These are phyloP conservation scores for Sclerotinia subarctica DNA, from an alignment of 2,329 filamentous ascomycete species.

Conservation along the genomic window DNA sequence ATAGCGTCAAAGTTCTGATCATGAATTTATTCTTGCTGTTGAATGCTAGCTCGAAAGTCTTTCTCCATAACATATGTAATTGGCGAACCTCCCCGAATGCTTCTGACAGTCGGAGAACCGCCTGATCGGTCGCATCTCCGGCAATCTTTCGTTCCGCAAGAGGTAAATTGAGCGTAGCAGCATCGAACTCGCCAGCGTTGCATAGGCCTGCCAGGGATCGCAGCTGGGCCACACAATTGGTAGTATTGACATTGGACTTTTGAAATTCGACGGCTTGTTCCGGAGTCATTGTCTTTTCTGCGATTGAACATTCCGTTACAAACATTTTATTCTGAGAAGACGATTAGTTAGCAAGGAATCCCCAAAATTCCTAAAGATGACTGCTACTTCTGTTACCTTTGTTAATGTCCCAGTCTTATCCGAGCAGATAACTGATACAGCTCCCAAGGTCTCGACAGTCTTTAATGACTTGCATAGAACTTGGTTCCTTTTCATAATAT, in stretches of 20 bases:
- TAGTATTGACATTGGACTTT: constrained; percentile 28
- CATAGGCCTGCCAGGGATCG: constrained; percentile 62
- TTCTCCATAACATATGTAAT: constrained; percentile 59
- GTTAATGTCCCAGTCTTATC: constrained; percentile 74
- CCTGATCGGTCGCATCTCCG: constrained; percentile 73
- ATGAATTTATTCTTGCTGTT: constrained; percentile 84
- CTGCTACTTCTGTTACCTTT: constrained; percentile 26
- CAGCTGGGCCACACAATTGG: constrained; percentile 53
- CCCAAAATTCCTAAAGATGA: neutral
- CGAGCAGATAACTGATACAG: constrained; percentile 69
- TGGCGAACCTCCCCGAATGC: constrained; percentile 56
- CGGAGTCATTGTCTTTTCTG: constrained; percentile 42
- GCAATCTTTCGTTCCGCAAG: constrained; percentile 60
- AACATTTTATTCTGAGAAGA: constrained; percentile 61
- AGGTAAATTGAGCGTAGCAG: constrained; percentile 55
- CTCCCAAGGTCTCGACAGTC: constrained; percentile 71
- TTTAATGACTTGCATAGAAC: constrained; percentile 76
- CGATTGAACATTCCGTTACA: constrained; percentile 65
- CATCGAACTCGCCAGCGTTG: constrained; percentile 73
- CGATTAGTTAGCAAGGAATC: constrained; percentile 17
- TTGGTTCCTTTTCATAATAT: constrained; percentile 71
- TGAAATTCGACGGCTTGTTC: constrained; percentile 48
- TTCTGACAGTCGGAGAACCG: constrained; percentile 69
- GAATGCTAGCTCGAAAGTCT: constrained; percentile 65
- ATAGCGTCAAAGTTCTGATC: constrained; percentile 60